Percentiles rank a stretch among this genome's conserved stretches.
Evolutionary conservation across 148 eudicot genomes (phyloP).

Genomic region (Dysphania ambrosioides): DNA sequence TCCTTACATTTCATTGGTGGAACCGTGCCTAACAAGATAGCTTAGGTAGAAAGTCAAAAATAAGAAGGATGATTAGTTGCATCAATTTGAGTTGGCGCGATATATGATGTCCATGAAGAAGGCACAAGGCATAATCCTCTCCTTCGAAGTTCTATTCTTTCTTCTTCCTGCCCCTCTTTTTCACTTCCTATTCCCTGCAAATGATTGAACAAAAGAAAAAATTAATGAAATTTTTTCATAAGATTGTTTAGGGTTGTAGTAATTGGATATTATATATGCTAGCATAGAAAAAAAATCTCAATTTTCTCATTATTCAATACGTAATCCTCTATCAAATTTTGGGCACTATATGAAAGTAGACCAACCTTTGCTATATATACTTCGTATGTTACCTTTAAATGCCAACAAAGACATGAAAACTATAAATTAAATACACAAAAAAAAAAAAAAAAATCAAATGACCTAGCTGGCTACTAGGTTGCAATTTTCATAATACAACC

Average conservation of each 20-base stretch:
- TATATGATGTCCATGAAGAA: slow-evolving; percentile 59
- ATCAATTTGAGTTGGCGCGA: slow-evolving; percentile 43
- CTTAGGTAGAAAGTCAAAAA: slow-evolving; percentile 5
- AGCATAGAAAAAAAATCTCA: too few species aligned
- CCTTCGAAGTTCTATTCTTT: slow-evolving; percentile 30
- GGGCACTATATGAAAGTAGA: too few species aligned
- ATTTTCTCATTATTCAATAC: too few species aligned
- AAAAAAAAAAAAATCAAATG: too few species aligned
- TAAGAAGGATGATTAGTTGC: slow-evolving; percentile 24
- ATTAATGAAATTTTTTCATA: neutral
- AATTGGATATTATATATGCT: too few species aligned
- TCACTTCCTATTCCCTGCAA: slow-evolving; percentile 21
- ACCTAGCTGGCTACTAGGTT: too few species aligned
- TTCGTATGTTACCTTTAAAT: too few species aligned
- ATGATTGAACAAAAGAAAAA: neutral
- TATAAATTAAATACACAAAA: too few species aligned
- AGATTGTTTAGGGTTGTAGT: neutral
- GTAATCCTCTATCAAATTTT: too few species aligned
- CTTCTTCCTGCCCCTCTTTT: slow-evolving; percentile 16
- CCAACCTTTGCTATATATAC: too few species aligned
- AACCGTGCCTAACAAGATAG: neutral
- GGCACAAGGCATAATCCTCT: slow-evolving; percentile 86
- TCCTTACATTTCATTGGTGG: slow-evolving; percentile 14
- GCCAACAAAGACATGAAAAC: too few species aligned
- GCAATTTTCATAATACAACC: too few species aligned